Evolutionary conservation across 2,329 filamentous ascomycete genomes (phyloP), one percentile per base, ranked within the genome.

Genomic region (Fusarium transvaalense): DNA sequence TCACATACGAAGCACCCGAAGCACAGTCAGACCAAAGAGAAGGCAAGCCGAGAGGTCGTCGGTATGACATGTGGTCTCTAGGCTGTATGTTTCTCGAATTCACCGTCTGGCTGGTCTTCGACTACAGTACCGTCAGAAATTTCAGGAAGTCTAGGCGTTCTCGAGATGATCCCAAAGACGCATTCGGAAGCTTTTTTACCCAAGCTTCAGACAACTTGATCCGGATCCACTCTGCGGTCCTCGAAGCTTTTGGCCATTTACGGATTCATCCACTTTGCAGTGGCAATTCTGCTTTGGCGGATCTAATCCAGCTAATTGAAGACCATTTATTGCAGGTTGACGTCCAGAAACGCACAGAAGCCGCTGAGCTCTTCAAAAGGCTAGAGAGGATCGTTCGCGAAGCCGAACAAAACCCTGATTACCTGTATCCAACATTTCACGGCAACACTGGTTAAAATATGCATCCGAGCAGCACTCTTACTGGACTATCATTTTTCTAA

Each of bases 81-180:
- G 69, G 69, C 9, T 71, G 65, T 31, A 61, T 71, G 21, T 64
- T 67, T 12, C 41, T 71, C 3, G 65, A 71, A 34, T 65, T 64
- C 13, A 45, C 56, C 7, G 37, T 69, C 14, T 71, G 69, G 68
- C 37, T 71, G 4, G 32, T 68, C 1, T 61, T 56, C 17, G 39
- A 69, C 10, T 21, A 21, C 3, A 19, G 31, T 12, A 45, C 43
- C 0, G 54, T 71, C 6, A 17, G 39, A 3, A n/a, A 25, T 2
- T 68, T 71, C 37, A 43, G 56, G 3, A 23, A 31, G 10, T 38
- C 17, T 2, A 43, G 67, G 19, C 38, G 29, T 15, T 25, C 64
- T 4, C 29, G 38, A 10, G 53, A 53, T 27, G 47, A 63, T 21
- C 50, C 53, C 3, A 57, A 54, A 19, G 51, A 61, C 4, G 25